Evolutionary conservation across 108 stramenopile genomes (phyloP), one percentile per base, ranked within the genome.

Genomic region (Cylindrotheca fusiformis): DNA sequence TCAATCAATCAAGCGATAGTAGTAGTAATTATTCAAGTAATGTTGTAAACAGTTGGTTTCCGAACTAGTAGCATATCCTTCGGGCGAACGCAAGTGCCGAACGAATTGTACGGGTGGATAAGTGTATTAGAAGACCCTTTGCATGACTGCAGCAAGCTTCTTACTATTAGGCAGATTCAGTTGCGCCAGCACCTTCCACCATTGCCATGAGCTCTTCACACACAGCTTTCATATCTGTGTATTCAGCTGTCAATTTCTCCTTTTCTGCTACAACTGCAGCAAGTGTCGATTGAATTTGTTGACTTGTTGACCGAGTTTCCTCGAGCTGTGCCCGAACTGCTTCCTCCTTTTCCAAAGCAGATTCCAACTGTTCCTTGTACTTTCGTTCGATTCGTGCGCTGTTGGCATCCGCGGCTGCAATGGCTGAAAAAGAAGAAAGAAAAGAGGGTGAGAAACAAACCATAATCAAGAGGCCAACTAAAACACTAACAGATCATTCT

Each of bases 151-250:
- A n/a, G n/a, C n/a, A n/a, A n/a, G n/a, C n/a, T n/a, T n/a, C n/a
- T n/a, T n/a, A n/a, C n/a, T n/a, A n/a, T n/a, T n/a, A n/a, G n/a
- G n/a, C n/a, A n/a, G n/a, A 41, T 41, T 6, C 36, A 41, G 36
- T 10, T 41, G 36, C 36, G 10, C 32, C 63, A 36, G 30, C 29
- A 41, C 32, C 52, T 58, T 78, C 78, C 28, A 80, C 55, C 21
- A 76, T 48, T 17, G 73, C 69, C 74, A 80, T 80, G 14, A 85
- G 67, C 45, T 85, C 84, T 60, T 85, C 84, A 54, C 75, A 78
- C 2, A 85, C 75, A 19, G 70, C 61, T 48, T 81, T 78, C 48
- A 85, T 44, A 19, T 82, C 84, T 22, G 50, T 52, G 32, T 73
- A 41, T 52, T 81, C 80, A 0, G 31, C 28, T 21, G 44, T 55